These are phyloP conservation scores for Thymus mandschuricus DNA, from an alignment of 257 asterid genomes.

Conservation along the genomic window DNA sequence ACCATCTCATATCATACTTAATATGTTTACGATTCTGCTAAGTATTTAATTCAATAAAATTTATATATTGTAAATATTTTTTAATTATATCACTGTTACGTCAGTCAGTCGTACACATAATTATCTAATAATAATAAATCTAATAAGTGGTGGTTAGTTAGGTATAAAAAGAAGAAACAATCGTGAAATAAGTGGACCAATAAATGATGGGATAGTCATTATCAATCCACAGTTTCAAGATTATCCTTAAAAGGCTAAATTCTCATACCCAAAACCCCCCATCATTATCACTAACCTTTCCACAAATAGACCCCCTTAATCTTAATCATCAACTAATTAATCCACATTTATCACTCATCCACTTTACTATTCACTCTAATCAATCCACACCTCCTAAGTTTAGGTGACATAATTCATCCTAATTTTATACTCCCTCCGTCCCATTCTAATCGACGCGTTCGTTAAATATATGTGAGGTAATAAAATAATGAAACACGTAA, in stretches of 20 bases:
- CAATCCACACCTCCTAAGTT: no score
- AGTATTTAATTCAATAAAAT: no score
- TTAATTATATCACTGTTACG: no score
- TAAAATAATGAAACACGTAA: no score
- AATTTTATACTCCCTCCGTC: no score
- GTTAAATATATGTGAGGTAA: no score
- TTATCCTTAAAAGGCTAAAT: conserved; percentile 34
- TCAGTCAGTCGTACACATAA: no score
- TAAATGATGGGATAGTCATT: conserved; percentile 46
- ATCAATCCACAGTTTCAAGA: conserved; percentile 34
- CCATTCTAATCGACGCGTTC: no score
- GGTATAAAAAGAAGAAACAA: conserved; percentile 34
- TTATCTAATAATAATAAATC: not conserved
- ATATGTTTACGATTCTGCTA: no score
- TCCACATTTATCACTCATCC: conserved; percentile 15
- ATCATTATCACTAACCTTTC: conserved; percentile 56
- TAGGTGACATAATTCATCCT: no score
- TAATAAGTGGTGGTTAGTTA: conserved; percentile 31
- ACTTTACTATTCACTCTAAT: not conserved
- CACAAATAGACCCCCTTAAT: conserved; percentile 35
- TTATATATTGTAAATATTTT: no score
- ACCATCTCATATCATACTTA: no score
- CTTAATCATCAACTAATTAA: conserved; percentile 27
- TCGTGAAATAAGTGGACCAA: conserved; percentile 36
- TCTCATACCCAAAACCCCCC: conserved; percentile 28